A percentile compares a stretch with the other conserved stretches of the same genome.
Evolutionary conservation across 2,329 filamentous ascomycete genomes (phyloP).

Genomic region (Zelopaecilomyces penicillatus): DNA sequence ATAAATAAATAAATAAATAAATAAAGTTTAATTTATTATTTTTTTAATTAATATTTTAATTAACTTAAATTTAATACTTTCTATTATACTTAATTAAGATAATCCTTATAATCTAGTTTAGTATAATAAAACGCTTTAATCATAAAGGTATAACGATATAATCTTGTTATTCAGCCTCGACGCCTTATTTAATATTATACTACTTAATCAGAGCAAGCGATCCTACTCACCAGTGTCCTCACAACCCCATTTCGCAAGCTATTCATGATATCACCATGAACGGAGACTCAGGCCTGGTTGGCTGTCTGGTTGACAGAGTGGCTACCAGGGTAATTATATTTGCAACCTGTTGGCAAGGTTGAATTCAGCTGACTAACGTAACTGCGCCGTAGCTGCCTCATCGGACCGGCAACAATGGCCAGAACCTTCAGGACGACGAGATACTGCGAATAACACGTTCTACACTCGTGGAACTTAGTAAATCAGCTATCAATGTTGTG

Average conservation of each 20-base stretch:
- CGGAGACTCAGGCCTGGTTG: slow-evolving; percentile 47
- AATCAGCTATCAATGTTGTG: slow-evolving; percentile 42
- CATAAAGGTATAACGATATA: neutral
- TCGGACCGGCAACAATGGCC: slow-evolving; percentile 48
- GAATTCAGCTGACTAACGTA: slow-evolving; percentile 1
- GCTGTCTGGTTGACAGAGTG: slow-evolving; percentile 50
- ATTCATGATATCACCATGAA: slow-evolving; percentile 32
- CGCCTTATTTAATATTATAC: neutral
- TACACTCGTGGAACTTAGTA: slow-evolving; percentile 53
- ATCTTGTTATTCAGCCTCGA: neutral
- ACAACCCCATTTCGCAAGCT: neutral
- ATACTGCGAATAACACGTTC: slow-evolving; percentile 52
- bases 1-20: neutral
- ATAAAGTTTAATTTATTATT: neutral
- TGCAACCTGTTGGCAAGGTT: neutral
- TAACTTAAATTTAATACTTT: neutral
- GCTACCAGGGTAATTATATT: slow-evolving; percentile 37
- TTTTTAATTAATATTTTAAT: neutral
- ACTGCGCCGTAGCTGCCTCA: slow-evolving; percentile 51
- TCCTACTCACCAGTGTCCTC: neutral
- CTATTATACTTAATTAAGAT: neutral
- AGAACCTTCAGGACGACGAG: slow-evolving; percentile 52
- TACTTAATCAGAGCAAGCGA: neutral
- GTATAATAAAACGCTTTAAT: neutral
- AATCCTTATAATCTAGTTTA: too few relatives aligned